Conservation (phyloP, 148 eudicot genomes). For the Heliamphora exappendiculata region DNA sequence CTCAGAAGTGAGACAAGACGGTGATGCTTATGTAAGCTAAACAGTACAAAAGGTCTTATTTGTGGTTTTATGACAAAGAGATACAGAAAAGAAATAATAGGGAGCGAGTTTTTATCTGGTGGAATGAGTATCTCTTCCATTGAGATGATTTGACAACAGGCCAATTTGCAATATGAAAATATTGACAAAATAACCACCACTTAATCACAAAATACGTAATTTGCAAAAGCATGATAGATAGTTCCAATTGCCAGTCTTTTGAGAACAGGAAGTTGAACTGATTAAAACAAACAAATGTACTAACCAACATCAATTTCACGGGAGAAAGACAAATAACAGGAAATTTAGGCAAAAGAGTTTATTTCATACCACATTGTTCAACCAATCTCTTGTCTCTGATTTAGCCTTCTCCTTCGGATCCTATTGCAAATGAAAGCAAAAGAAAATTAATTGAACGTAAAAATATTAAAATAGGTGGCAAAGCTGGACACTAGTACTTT, state of each 20-base stretch:
- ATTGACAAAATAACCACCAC: no score
- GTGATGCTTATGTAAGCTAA: not conserved
- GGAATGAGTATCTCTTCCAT: no score
- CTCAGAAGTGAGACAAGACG: not conserved
- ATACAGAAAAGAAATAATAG: no score
- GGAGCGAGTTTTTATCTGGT: no score
- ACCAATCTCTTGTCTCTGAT: constrained; percentile 97
- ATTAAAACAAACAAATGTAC: not conserved
- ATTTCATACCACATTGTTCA: constrained; percentile 84
- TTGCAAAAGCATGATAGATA: not conserved
- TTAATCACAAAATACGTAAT: not conserved
- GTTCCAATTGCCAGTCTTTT: not conserved
- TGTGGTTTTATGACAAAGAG: no score
- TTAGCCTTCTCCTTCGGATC: constrained; percentile 99
- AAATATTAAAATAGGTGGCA: not conserved
- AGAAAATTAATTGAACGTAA: not conserved
- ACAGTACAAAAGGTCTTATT: no score
- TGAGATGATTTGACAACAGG: no score
- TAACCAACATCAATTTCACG: not conserved
- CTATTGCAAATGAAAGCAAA: constrained; percentile 30
- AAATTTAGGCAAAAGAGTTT: not conserved
- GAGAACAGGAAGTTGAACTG: not conserved
- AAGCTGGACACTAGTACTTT: not conserved
- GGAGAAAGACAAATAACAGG: not conserved
- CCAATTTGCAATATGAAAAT: no score